Evolutionary conservation across 129 eudicot species (phyloP), one percentile per base, ranked within the genome.

Genomic region (Flaveria linearis): DNA sequence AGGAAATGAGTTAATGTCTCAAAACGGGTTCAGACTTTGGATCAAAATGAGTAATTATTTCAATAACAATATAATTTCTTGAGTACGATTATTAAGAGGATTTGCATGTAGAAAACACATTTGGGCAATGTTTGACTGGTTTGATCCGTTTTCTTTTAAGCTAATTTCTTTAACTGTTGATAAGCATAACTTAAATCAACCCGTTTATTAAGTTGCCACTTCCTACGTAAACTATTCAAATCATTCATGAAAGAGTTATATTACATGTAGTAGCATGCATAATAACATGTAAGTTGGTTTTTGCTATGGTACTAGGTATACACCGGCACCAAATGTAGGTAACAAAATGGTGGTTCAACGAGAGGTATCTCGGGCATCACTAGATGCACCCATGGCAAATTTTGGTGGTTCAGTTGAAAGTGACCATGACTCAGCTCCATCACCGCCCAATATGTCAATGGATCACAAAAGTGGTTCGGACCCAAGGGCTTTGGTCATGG

Each of bases 341-440:
- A 85, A 78, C 45, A 74, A 49, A 66, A 22, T 76, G 58, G 76
- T 72, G 68, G 80, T 57, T 9, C 91, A 76, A 41, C 83, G 84
- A 15, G 82, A 69, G 81, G 85, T 76, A 65, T 88, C 78, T 81
- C 49, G 51, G 47, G 62, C 72, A 71, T 71, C 69, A 45, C 71
- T 81, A 25, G 85, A 90, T 68, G 77, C 73, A 23, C 80, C 84
- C 0, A 62, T 81, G 47, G 70, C 79, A 11, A 87, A 81, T 76
- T 73, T 82, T 23, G 84, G 85, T 74, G 85, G 82, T 85, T 82
- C 85, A 33, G 79, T 88, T 28, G 98, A 93, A 77, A 90, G 90
- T 66, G 97, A 90, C 68, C 96, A 88, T 81, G 96, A 93, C 76
- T 90, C 97, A 10, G 96, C 96, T 25, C 88, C 96, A 3, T 90